Percentiles rank a stretch among this genome's conserved stretches.
These are phyloP conservation scores for Acanthamoeba lenticulata DNA, from an alignment of 208 protist species.

Conservation along the genomic window DNA sequence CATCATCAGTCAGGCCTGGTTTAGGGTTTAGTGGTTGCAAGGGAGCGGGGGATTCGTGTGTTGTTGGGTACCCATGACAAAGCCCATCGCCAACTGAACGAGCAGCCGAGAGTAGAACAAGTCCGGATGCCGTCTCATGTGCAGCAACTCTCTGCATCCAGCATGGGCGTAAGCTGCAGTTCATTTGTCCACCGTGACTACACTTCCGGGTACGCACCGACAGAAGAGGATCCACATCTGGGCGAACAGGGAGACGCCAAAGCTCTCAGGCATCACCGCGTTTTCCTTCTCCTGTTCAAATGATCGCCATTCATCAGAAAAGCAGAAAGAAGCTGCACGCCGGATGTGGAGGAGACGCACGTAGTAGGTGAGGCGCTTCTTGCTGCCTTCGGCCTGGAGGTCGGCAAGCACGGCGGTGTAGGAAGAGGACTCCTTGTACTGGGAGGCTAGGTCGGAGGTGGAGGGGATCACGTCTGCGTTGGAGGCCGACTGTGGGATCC, in stretches of 20 bases:
- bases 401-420: neutral
- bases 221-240: neutral
- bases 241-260: neutral
- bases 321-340: too few relatives aligned
- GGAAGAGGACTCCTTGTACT: neutral
- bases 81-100: neutral
- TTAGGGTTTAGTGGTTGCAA: neutral
- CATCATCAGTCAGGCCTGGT: too few relatives aligned
- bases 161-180: neutral
- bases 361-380: neutral
- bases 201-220: neutral
- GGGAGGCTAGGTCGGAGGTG: neutral
- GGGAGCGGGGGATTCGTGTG: too few relatives aligned
- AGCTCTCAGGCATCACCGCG: neutral
- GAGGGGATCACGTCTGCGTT: neutral
- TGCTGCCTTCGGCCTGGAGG: neutral
- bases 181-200: neutral
- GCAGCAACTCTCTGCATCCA: neutral
- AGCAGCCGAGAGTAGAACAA: slow-evolving; percentile 27
- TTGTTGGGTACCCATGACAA: slow-evolving; percentile 14
- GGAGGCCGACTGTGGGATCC: too few relatives aligned
- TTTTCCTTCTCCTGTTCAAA: neutral
- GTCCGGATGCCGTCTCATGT: neutral
- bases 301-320: too few relatives aligned
- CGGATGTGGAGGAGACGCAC: too few relatives aligned